These are phyloP conservation scores for Senna tora DNA, from an alignment of 306 rosid genomes.

Conservation along the genomic window DNA sequence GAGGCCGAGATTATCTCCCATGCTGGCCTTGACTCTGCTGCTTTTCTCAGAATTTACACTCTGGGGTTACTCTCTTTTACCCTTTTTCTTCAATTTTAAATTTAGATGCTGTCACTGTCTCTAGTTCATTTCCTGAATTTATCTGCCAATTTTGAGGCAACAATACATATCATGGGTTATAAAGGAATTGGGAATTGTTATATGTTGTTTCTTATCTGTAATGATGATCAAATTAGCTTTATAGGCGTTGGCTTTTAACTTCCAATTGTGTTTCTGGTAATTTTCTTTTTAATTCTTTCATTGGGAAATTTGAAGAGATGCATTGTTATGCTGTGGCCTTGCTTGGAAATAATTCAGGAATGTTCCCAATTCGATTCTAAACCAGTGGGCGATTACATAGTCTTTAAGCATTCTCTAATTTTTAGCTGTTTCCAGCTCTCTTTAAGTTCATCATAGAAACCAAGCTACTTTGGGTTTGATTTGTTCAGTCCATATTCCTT, in stretches of 20 bases:
- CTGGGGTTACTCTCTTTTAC: conserved; percentile 63
- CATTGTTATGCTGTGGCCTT: conserved; percentile 20
- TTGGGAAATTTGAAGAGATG: conserved; percentile 16
- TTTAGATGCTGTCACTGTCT: not conserved
- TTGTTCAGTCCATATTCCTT: conserved; percentile 29
- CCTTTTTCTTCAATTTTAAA: conserved; percentile 18
- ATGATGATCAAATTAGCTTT: conserved; percentile 7
- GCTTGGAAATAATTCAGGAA: conserved; percentile 17
- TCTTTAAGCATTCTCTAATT: conserved; percentile 34
- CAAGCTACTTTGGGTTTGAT: conserved; percentile 3
- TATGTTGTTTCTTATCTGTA: not conserved
- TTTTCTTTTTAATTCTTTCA: conserved; percentile 10
- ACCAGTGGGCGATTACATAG: conserved; percentile 2
- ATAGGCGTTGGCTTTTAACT: not conserved
- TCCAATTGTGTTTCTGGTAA: conserved; percentile 15
- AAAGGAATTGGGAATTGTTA: not conserved
- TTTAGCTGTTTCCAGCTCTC: conserved; percentile 38
- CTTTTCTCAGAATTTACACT: conserved; percentile 84
- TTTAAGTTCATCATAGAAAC: not conserved
- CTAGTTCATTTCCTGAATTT: not conserved
- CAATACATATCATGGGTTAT: not conserved
- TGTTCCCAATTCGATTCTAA: not conserved
- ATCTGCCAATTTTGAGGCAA: not conserved
- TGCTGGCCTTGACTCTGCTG: conserved; percentile 98
- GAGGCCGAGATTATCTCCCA: conserved; percentile 80